A percentile compares a stretch with the other conserved stretches of the same genome.
phyloP scores from a whole-genome alignment of 208 protist species.

The Leishmania arabica region DNA sequence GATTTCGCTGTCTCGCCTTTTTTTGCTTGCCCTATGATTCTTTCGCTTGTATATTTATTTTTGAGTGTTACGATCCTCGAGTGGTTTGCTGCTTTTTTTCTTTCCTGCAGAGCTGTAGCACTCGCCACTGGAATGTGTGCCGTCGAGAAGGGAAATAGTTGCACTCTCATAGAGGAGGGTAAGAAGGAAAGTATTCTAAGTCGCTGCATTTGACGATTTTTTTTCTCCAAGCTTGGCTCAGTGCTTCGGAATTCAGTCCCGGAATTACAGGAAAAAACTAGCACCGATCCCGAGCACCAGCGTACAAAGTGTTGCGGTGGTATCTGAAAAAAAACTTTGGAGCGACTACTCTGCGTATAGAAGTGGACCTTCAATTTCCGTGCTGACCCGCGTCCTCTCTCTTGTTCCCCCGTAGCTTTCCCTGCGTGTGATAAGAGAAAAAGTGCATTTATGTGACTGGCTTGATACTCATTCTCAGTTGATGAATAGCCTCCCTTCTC shows the following conservation, averaged over 20 bases:
- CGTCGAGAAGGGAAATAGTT: constrained; percentile 3
- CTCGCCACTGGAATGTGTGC: constrained; percentile 1
- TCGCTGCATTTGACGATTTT: constrained; percentile 27
- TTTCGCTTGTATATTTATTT: background rate
- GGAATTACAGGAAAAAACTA: constrained; percentile 17
- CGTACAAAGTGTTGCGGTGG: background rate
- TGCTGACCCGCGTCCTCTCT: background rate
- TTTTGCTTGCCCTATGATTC: background rate
- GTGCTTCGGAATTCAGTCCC: constrained; percentile 20
- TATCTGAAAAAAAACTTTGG: background rate
- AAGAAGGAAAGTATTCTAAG: background rate
- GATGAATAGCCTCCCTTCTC: background rate
- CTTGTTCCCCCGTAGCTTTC: background rate
- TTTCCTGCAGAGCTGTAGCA: background rate
- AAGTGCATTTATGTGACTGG: background rate
- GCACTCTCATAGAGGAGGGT: background rate
- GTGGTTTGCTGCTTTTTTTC: background rate
- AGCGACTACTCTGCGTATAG: background rate
- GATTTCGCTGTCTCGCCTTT: background rate
- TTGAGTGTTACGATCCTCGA: background rate
- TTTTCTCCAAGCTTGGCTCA: constrained; percentile 1
- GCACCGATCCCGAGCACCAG: background rate
- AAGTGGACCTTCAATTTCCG: background rate
- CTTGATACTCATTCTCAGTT: background rate
- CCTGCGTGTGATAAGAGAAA: background rate